Conservation (phyloP, 306 rosid genomes). For the Datisca glomerata region DNA sequence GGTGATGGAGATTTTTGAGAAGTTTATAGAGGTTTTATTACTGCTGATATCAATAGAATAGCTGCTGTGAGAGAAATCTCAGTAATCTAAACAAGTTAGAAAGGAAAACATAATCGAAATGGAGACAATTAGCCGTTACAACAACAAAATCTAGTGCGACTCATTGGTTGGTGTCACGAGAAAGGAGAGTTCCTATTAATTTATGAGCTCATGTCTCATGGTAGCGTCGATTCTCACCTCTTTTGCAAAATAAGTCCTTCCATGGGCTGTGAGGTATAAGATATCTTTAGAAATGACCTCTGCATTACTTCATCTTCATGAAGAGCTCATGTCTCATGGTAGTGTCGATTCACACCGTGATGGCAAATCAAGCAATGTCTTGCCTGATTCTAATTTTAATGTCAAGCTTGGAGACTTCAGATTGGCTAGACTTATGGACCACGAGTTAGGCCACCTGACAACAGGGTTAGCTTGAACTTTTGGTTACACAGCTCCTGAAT, state of each 20-base stretch:
- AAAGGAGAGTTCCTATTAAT: slow-evolving; percentile 54
- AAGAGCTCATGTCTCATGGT: too few species aligned
- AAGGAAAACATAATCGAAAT: slow-evolving; percentile 66
- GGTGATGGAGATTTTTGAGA: slow-evolving; percentile 77
- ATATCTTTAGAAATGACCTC: slow-evolving; percentile 53
- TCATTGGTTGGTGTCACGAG: slow-evolving; percentile 76
- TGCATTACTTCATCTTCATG: slow-evolving; percentile 53
- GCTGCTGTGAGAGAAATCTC: slow-evolving; percentile 62
- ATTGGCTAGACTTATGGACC: slow-evolving; percentile 61
- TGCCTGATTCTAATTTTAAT: slow-evolving; percentile 55
- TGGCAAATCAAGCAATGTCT: slow-evolving; percentile 60
- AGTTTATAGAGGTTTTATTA: slow-evolving; percentile 49
- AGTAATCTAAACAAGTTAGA: slow-evolving; percentile 55
- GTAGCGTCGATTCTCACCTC: slow-evolving; percentile 66
- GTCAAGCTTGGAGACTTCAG: slow-evolving; percentile 77
- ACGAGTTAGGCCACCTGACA: slow-evolving; percentile 55
- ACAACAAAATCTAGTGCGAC: slow-evolving; percentile 63
- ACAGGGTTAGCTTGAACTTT: slow-evolving; percentile 62
- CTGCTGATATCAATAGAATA: slow-evolving; percentile 17
- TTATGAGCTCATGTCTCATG: slow-evolving; percentile 58
- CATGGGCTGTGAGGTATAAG: slow-evolving; percentile 49
- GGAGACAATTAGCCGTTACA: slow-evolving; percentile 50
- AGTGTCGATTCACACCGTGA: slow-evolving; percentile 77
- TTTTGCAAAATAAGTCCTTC: slow-evolving; percentile 22
- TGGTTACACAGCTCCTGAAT: slow-evolving; percentile 69